Conservation (phyloP, 306 rosid species). For the Cucurbita moschata region DNA sequence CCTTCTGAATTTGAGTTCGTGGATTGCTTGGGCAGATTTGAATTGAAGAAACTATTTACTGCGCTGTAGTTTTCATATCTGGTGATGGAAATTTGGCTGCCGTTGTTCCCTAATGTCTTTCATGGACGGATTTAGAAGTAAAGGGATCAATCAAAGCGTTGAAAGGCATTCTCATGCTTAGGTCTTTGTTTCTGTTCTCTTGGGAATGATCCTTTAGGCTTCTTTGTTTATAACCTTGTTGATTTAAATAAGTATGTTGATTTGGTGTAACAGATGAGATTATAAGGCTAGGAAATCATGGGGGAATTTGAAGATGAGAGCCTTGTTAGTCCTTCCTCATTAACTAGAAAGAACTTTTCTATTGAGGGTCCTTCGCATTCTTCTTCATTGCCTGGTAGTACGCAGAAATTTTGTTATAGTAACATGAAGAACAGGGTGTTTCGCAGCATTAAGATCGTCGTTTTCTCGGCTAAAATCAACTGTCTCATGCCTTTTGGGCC, state of each 20-base stretch:
- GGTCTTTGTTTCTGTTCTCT: slow-evolving; percentile 4
- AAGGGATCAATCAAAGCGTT: slow-evolving; percentile 6
- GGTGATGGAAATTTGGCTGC: slow-evolving; percentile 23
- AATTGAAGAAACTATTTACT: neutral
- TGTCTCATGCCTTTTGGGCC: slow-evolving; percentile 37
- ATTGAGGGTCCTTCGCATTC: slow-evolving; percentile 9
- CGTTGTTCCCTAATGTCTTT: slow-evolving; percentile 9
- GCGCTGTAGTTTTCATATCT: slow-evolving; percentile 14
- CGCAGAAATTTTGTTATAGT: slow-evolving; percentile 1
- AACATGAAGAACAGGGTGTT: slow-evolving; percentile 22
- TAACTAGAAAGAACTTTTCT: slow-evolving; percentile 13
- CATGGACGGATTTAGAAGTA: slow-evolving; percentile 17
- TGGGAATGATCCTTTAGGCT: neutral
- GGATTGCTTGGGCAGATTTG: slow-evolving; percentile 3
- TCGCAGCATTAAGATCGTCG: slow-evolving; percentile 27
- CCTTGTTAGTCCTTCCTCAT: slow-evolving; percentile 20
- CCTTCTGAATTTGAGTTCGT: neutral
- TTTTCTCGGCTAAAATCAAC: slow-evolving; percentile 32
- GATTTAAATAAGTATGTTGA: neutral
- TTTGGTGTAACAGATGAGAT: slow-evolving; percentile 22
- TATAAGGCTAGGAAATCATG: slow-evolving; percentile 11
- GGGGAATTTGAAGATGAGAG: slow-evolving; percentile 28
- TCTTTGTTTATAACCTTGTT: neutral
- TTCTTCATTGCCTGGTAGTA: slow-evolving; percentile 13
- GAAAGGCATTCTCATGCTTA: slow-evolving; percentile 18